These are phyloP conservation scores for Nigrograna mackinnonii DNA, from an alignment of 2,329 filamentous ascomycete genomes.

Conservation along the genomic window DNA sequence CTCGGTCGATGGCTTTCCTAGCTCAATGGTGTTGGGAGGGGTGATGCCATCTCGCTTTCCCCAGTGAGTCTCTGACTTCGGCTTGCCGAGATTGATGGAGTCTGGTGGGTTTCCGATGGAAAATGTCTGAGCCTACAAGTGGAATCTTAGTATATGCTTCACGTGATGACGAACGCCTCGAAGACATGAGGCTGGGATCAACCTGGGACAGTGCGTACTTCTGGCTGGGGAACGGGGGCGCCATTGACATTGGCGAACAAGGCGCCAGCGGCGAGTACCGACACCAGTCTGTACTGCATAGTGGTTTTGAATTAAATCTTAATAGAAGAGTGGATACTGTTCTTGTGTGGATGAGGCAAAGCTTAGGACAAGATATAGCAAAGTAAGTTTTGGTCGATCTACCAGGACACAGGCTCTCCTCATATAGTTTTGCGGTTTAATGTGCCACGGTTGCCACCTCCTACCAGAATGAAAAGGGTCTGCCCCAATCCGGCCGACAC, in stretches of 20 bases:
- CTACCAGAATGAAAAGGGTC: slow-evolving; percentile 7
- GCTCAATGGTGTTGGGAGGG: neutral
- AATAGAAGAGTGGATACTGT: slow-evolving; percentile 7
- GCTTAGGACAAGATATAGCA: slow-evolving; percentile 8
- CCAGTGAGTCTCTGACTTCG: slow-evolving; percentile 20
- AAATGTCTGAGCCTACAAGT: no score
- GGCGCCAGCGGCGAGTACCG: slow-evolving; percentile 25
- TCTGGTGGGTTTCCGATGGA: no score
- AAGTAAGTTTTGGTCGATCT: slow-evolving; percentile 11
- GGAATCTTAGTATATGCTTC: no score
- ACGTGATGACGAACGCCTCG: no score
- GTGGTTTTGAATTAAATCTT: slow-evolving; percentile 9
- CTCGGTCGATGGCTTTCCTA: slow-evolving; percentile 3
- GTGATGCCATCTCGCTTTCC: slow-evolving; percentile 6
- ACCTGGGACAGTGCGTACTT: slow-evolving; percentile 13
- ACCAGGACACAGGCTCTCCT: slow-evolving; percentile 12
- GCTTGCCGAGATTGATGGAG: slow-evolving; percentile 15
- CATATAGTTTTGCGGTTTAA: slow-evolving; percentile 20
- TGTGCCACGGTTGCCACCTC: slow-evolving; percentile 20
- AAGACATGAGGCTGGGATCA: neutral
- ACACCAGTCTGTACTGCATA: slow-evolving; percentile 32
- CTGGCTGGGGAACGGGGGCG: slow-evolving; percentile 19
- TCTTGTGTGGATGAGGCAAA: neutral
- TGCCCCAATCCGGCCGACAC: slow-evolving; percentile 7
- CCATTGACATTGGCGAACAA: slow-evolving; percentile 22